Percentiles rank a stretch among this genome's conserved stretches.
phyloP scores from a whole-genome alignment of 2,329 filamentous ascomycete species.

The Sporothrix phasma region DNA sequence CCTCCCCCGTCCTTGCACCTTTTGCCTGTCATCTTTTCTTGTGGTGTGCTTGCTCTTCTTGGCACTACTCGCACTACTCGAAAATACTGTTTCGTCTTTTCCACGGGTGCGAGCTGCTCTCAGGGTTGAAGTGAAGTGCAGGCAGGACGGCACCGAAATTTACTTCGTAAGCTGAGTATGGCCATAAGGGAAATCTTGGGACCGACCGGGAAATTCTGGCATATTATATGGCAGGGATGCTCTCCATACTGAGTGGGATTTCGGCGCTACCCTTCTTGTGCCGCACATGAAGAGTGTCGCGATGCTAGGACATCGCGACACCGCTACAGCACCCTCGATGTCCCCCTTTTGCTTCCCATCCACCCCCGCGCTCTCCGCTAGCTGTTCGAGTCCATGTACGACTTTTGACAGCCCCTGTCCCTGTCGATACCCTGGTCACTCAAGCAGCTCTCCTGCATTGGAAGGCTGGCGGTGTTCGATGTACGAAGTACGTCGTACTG shows the following conservation, averaged over 20 bases:
- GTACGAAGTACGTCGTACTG: no score
- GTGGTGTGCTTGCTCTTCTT: slow-evolving; percentile 26
- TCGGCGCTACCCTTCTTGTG: background rate
- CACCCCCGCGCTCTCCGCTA: slow-evolving; percentile 16
- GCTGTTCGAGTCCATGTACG: background rate
- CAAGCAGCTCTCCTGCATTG: slow-evolving; percentile 8
- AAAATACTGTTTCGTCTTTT: slow-evolving; percentile 38
- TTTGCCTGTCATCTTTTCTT: background rate
- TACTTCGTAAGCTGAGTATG: background rate
- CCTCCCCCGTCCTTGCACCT: background rate
- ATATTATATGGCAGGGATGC: background rate
- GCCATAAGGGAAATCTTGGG: background rate
- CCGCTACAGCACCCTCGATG: background rate
- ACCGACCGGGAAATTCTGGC: background rate
- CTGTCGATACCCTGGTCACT: slow-evolving; percentile 18
- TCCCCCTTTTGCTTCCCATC: slow-evolving; percentile 19
- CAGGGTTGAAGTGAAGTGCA: slow-evolving; percentile 14
- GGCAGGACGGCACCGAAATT: background rate
- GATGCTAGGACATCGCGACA: background rate
- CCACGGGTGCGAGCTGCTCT: slow-evolving; percentile 27
- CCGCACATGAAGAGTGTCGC: background rate
- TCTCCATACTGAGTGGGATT: no score
- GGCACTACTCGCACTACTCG: slow-evolving; percentile 32
- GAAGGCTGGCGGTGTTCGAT: background rate
- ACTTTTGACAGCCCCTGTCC: slow-evolving; percentile 14